Conservation (phyloP, 179 eudicot genomes). For the Spergularia azorica region DNA sequence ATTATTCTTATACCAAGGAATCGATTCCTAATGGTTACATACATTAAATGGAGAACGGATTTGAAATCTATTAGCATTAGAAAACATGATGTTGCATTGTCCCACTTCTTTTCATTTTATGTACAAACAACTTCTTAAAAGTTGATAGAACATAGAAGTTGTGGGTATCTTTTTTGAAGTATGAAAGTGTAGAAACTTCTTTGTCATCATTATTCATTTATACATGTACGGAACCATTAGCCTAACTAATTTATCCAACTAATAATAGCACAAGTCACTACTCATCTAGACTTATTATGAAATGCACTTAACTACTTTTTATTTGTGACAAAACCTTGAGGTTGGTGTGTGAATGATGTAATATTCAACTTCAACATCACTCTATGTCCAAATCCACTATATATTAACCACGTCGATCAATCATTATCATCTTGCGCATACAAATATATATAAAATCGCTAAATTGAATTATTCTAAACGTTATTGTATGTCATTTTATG, state of each 20-base stretch:
- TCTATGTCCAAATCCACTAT: no score
- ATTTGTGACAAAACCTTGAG: neutral
- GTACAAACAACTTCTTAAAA: neutral
- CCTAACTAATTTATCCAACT: neutral
- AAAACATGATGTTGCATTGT: neutral
- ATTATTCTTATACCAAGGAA: neutral
- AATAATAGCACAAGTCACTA: neutral
- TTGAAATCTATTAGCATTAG: neutral
- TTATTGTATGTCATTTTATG: no score
- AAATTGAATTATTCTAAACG: no score
- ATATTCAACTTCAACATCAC: no score
- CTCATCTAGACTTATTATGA: neutral
- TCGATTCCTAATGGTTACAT: neutral
- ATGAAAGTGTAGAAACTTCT: neutral
- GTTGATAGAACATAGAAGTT: neutral
- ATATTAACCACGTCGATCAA: no score
- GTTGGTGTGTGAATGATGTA: neutral
- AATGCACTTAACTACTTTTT: neutral
- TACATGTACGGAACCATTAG: neutral
- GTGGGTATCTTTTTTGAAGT: constrained; percentile 7
- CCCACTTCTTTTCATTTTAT: neutral
- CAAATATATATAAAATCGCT: no score
- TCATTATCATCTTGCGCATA: no score
- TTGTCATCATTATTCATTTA: neutral
- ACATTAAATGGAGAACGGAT: neutral